These are phyloP conservation scores for Tuber calosporum DNA, from an alignment of 495 filamentous ascomycete species.

Conservation along the genomic window DNA sequence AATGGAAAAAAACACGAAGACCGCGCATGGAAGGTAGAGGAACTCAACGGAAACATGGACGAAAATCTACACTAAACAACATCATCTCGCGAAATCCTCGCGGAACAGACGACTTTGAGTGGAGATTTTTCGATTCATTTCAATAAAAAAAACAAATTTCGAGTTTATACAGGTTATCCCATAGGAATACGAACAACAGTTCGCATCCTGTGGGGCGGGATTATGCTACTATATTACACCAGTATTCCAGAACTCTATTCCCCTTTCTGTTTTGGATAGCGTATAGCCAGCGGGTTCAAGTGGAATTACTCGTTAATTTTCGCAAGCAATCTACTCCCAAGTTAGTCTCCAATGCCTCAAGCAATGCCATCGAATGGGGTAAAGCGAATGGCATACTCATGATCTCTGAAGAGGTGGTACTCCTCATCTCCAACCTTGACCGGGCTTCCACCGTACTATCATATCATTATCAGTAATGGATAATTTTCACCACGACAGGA, in stretches of 20 bases:
- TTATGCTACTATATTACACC: not conserved
- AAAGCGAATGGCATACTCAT: conserved; percentile 63
- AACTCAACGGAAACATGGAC: not conserved
- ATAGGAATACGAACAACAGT: not conserved
- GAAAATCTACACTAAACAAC: not conserved
- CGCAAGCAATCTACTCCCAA: conserved; percentile 59
- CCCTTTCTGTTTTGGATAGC: not conserved
- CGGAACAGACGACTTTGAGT: not conserved
- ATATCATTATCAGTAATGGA: conserved; percentile 7
- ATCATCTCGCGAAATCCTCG: not conserved
- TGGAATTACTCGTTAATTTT: conserved; percentile 71
- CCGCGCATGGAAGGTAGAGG: not conserved
- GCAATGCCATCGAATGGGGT: not conserved
- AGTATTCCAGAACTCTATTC: not conserved
- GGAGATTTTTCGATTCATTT: not conserved
- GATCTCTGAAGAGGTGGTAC: conserved; percentile 89
- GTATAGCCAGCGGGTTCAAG: not conserved
- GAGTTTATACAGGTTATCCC: not conserved
- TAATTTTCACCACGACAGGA: not conserved
- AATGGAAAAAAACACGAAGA: not conserved
- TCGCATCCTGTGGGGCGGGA: not conserved
- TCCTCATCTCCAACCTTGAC: conserved; percentile 97
- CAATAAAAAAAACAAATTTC: not conserved
- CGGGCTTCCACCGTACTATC: conserved; percentile 85
- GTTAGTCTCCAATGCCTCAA: conserved; percentile 4